Percentiles rank a stretch among this genome's conserved stretches.
Conservation (phyloP, 352 stramenopile genomes). For the Phytophthora capsici region DNA sequence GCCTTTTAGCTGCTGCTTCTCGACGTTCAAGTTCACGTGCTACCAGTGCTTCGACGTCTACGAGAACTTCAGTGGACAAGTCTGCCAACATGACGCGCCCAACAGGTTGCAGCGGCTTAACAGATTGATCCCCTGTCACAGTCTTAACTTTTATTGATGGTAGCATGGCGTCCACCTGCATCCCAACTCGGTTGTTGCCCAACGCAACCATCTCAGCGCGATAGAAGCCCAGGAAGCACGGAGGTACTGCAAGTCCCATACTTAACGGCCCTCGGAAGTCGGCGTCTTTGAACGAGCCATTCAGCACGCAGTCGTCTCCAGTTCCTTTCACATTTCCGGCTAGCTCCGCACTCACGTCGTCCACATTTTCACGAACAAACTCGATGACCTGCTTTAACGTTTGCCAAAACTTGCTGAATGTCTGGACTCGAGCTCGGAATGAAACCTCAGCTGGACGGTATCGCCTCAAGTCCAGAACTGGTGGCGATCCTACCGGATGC, state of each 20-base stretch:
- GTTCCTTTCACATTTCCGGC: conserved; percentile 55
- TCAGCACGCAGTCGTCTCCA: conserved; percentile 57
- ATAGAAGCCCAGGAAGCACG: conserved; percentile 67
- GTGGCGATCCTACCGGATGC: conserved; percentile 21
- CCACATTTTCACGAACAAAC: conserved; percentile 64
- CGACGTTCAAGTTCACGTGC: conserved; percentile 42
- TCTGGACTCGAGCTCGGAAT: conserved; percentile 57
- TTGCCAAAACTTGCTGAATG: conserved; percentile 67
- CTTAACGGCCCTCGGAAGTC: conserved; percentile 63
- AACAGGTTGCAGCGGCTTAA: conserved; percentile 40
- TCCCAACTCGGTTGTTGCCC: conserved; percentile 47
- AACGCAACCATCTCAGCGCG: conserved; percentile 57
- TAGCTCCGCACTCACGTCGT: conserved; percentile 59
- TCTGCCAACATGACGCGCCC: conserved; percentile 55
- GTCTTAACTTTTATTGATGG: conserved; percentile 22
- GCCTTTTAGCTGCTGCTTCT: conserved; percentile 19
- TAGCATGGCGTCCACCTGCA: conserved; percentile 67
- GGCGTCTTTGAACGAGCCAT: conserved; percentile 67
- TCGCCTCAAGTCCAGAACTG: conserved; percentile 51
- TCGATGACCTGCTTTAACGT: conserved; percentile 59
- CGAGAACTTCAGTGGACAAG: conserved; percentile 54
- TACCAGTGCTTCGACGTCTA: conserved; percentile 68
- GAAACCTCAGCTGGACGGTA: conserved; percentile 49
- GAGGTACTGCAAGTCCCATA: conserved; percentile 50
- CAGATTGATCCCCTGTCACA: conserved; percentile 15